Conservation (phyloP, 441 rosid species). For the Dalechampia spathulata region DNA sequence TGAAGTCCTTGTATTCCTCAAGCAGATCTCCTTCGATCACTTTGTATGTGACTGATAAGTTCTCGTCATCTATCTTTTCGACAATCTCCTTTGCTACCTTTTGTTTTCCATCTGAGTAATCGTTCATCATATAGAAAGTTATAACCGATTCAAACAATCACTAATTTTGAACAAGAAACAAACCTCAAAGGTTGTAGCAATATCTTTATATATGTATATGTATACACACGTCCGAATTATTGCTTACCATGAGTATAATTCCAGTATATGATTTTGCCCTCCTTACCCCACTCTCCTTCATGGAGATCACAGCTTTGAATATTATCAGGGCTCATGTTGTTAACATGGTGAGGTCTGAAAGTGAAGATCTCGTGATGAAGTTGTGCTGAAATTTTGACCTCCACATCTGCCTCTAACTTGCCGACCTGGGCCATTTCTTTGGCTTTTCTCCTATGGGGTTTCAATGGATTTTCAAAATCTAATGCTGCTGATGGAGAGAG, state of each 20-base stretch:
- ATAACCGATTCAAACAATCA: too few species aligned
- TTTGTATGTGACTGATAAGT: slow-evolving; percentile 6
- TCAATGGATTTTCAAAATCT: neutral
- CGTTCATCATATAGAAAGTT: too few species aligned
- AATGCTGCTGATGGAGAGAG: neutral
- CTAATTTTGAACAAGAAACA: neutral
- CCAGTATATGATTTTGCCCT: slow-evolving; percentile 26
- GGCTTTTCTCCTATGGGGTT: neutral
- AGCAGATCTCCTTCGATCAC: slow-evolving; percentile 14
- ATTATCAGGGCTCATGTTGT: slow-evolving; percentile 16
- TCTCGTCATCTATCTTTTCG: slow-evolving; percentile 8
- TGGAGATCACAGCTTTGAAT: slow-evolving; percentile 19
- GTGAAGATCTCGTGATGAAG: slow-evolving; percentile 21
- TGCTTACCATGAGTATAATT: slow-evolving; percentile 29
- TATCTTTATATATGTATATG: too few species aligned
- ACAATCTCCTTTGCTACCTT: slow-evolving; percentile 8
- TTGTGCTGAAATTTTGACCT: slow-evolving; percentile 20
- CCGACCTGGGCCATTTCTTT: slow-evolving; percentile 17
- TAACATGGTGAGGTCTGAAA: slow-evolving; percentile 27
- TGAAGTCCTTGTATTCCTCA: slow-evolving; percentile 8
- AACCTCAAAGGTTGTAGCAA: neutral
- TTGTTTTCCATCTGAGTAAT: neutral
- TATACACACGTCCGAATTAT: too few species aligned
- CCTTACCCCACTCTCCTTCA: slow-evolving; percentile 33
- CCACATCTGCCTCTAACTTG: slow-evolving; percentile 23